These are phyloP conservation scores for Lecanoromycetidae sp. DNA, from an alignment of 2,329 filamentous ascomycete species.

Conservation along the genomic window DNA sequence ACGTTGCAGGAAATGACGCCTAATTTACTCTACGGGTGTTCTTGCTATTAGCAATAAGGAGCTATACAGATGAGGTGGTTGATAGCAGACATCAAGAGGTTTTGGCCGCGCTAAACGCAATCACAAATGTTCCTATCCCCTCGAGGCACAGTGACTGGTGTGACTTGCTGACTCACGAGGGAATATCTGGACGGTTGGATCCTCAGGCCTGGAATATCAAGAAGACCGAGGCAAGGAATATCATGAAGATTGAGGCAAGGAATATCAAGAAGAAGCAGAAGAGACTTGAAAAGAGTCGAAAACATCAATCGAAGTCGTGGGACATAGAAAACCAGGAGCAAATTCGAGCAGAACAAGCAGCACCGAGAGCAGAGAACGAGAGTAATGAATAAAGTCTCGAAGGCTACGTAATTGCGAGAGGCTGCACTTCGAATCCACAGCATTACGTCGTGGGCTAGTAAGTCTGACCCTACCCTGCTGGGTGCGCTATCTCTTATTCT, in stretches of 20 bases:
- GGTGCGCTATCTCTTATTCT: no score
- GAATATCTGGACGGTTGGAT: background rate
- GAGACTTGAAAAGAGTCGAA: background rate
- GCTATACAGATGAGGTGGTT: background rate
- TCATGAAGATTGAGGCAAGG: no score
- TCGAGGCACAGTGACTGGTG: no score
- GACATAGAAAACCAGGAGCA: background rate
- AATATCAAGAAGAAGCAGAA: conserved; percentile 1
- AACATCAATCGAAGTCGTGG: background rate
- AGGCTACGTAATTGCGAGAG: background rate
- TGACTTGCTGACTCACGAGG: no score
- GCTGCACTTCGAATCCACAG: background rate
- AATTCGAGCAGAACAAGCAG: background rate
- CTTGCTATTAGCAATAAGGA: background rate
- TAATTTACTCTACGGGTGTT: background rate
- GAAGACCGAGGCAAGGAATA: no score
- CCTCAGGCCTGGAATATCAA: no score
- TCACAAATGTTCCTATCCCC: conserved; percentile 1
- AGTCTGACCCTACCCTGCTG: no score
- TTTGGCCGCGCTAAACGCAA: background rate
- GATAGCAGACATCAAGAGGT: background rate
- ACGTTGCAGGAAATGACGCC: background rate
- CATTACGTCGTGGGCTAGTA: no score
- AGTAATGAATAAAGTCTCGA: background rate
- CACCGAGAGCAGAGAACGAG: background rate